A percentile compares a stretch with the other conserved stretches of the same genome.
phyloP scores from a whole-genome alignment of 2,329 filamentous ascomycete genomes.

The Coniochaeta hoffmannii region DNA sequence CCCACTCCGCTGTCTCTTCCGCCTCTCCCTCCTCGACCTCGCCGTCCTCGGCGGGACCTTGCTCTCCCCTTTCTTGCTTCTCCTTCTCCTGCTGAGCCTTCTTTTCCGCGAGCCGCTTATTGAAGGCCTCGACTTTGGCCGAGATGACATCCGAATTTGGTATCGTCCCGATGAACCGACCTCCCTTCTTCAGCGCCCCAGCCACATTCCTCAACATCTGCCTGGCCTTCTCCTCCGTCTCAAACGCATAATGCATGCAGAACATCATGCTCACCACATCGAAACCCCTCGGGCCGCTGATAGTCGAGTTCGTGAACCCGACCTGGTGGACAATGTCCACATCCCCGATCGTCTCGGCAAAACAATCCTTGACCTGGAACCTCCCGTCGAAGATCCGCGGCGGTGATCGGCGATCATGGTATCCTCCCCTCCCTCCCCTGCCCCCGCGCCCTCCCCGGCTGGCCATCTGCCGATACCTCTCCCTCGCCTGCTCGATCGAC shows the following conservation, averaged over 20 bases:
- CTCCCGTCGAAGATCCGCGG: constrained; percentile 71
- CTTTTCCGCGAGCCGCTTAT: constrained; percentile 41
- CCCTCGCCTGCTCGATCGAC: constrained; percentile 82
- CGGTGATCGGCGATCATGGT: constrained; percentile 36
- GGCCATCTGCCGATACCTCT: constrained; percentile 71
- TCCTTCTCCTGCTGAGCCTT: constrained; percentile 34
- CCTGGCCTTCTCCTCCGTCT: constrained; percentile 80
- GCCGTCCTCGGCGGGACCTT: constrained; percentile 29
- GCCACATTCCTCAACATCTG: constrained; percentile 93
- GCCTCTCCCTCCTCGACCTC: constrained; percentile 54
- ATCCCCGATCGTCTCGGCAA: constrained; percentile 73
- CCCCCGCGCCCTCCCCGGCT: constrained; percentile 47
- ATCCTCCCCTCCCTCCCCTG: constrained; percentile 40
- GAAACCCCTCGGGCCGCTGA: constrained; percentile 72
- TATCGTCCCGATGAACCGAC: constrained; percentile 88
- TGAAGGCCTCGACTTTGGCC: constrained; percentile 68
- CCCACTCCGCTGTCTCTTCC: constrained; percentile 69
- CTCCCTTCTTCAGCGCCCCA: constrained; percentile 84
- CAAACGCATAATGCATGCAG: constrained; percentile 97
- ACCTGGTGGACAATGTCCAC: constrained; percentile 77
- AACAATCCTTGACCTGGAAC: constrained; percentile 90
- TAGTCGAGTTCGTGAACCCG: constrained; percentile 72
- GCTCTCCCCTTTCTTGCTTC: constrained; percentile 16
- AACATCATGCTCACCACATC: constrained; percentile 99
- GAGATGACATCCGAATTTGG: constrained; percentile 94